Percentiles rank a stretch among this genome's conserved stretches.
Evolutionary conservation across 257 asterid species (phyloP).

Genomic region (Solanum chmielewskii): DNA sequence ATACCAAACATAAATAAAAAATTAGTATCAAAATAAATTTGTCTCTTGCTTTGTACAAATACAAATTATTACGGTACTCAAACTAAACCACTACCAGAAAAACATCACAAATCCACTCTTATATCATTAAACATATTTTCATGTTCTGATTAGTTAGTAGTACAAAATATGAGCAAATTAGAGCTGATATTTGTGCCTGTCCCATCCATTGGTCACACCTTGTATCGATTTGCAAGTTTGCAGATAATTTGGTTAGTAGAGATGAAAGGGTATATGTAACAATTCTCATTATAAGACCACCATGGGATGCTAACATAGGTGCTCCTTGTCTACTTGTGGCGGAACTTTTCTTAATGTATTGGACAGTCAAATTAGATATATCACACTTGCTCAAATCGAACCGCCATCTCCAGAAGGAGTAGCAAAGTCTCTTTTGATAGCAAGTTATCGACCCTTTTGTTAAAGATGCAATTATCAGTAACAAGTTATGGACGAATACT

Average conservation of each 20-base stretch:
- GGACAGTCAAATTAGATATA: background rate
- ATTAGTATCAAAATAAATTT: too few relatives aligned
- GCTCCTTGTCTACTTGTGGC: background rate
- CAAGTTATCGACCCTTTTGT: background rate
- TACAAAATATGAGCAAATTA: background rate
- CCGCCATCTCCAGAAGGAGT: background rate
- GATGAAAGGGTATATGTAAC: constrained; percentile 1
- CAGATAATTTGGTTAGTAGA: background rate
- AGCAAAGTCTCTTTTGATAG: background rate
- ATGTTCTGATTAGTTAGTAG: background rate
- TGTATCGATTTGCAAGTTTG: background rate
- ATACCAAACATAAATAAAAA: too few relatives aligned
- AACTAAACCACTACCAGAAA: background rate
- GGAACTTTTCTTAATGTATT: too few relatives aligned
- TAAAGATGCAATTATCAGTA: background rate
- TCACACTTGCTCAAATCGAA: background rate
- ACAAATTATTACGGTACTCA: too few relatives aligned
- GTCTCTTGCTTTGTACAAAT: too few relatives aligned
- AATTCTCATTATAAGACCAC: constrained; percentile 2
- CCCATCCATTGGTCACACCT: background rate
- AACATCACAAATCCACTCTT: background rate
- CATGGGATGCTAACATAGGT: background rate
- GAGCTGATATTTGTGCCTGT: constrained; percentile 9
- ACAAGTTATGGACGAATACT: background rate
- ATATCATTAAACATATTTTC: background rate